A percentile compares a stretch with the other conserved stretches of the same genome.
phyloP scores from a whole-genome alignment of 208 protist species.

The Acanthamoeba polyphaga region DNA sequence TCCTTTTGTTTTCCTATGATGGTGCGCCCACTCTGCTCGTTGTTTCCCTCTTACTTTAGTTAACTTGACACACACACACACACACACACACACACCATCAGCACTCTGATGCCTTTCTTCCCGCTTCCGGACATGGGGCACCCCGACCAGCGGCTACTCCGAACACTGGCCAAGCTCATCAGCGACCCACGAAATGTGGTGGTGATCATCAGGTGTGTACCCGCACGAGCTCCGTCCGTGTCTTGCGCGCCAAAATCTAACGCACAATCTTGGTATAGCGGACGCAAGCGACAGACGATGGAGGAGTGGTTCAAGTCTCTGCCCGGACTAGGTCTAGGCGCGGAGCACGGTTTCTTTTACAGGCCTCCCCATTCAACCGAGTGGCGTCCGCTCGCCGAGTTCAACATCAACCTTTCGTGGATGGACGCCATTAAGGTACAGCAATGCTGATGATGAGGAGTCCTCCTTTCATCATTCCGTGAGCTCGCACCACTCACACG shows the following conservation, averaged over 20 bases:
- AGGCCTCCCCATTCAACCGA: conserved; percentile 45
- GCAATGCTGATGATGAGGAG: neutral
- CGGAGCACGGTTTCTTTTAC: conserved; percentile 69
- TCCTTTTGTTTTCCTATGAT: conserved; percentile 65
- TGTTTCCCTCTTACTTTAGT: neutral
- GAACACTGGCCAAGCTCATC: conserved; percentile 43
- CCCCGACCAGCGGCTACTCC: conserved; percentile 50
- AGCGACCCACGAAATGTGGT: conserved; percentile 61
- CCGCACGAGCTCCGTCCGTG: neutral
- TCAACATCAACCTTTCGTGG: conserved; percentile 59
- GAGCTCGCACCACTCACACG: neutral
- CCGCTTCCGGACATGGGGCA: conserved; percentile 35
- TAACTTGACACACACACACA: neutral
- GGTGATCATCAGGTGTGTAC: conserved; percentile 2
- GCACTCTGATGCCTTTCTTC: conserved; percentile 57
- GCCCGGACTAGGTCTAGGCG: conserved; percentile 50
- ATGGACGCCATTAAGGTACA: conserved; percentile 62
- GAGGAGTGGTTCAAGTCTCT: conserved; percentile 51
- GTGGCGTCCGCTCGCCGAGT: conserved; percentile 34
- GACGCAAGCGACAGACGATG: conserved; percentile 58
- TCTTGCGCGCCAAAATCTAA: neutral
- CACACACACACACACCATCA: neutral
- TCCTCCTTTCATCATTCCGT: neutral
- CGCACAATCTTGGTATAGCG: neutral
- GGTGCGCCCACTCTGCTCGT: neutral